Evolutionary conservation across 202 grass and related monocot species (phyloP).

Genomic region (Bolboschoenoplectus hybrid): DNA sequence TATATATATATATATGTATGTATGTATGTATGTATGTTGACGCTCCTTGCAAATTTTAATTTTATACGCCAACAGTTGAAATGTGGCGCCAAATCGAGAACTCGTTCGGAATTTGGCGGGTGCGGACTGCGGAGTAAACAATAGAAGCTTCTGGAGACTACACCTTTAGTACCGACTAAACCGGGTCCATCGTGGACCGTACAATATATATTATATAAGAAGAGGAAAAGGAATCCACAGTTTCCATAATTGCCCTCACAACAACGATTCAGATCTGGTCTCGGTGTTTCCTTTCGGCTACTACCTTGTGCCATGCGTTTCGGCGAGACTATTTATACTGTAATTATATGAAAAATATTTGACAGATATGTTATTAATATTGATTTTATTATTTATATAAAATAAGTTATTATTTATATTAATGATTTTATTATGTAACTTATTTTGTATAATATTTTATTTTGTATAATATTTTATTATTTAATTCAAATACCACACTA

Average conservation of each 20-base stretch:
- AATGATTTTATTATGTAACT: too few relatives aligned
- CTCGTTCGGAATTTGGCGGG: slow-evolving; percentile 7
- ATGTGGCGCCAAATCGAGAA: slow-evolving; percentile 22
- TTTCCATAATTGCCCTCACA: slow-evolving; percentile 15
- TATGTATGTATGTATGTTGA: background rate
- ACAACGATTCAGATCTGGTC: background rate
- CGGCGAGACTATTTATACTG: too few relatives aligned
- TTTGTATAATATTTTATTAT: too few relatives aligned
- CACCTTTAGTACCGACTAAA: background rate
- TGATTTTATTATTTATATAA: too few relatives aligned
- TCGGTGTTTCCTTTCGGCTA: background rate
- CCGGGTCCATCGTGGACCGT: background rate
- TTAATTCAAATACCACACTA: too few relatives aligned
- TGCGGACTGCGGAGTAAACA: background rate
- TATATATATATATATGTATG: too few relatives aligned
- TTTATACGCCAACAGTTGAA: background rate
- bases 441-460: too few relatives aligned
- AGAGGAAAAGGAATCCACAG: background rate
- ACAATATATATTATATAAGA: background rate
- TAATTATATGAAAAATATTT: too few relatives aligned
- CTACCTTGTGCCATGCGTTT: too few relatives aligned
- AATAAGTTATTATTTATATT: too few relatives aligned
- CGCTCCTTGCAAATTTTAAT: slow-evolving; percentile 4
- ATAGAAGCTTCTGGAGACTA: background rate
- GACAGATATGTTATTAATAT: too few relatives aligned